A percentile compares a stretch with the other conserved stretches of the same genome.
phyloP scores from a whole-genome alignment of 257 asterid genomes.

The Gynochthodes officinalis region DNA sequence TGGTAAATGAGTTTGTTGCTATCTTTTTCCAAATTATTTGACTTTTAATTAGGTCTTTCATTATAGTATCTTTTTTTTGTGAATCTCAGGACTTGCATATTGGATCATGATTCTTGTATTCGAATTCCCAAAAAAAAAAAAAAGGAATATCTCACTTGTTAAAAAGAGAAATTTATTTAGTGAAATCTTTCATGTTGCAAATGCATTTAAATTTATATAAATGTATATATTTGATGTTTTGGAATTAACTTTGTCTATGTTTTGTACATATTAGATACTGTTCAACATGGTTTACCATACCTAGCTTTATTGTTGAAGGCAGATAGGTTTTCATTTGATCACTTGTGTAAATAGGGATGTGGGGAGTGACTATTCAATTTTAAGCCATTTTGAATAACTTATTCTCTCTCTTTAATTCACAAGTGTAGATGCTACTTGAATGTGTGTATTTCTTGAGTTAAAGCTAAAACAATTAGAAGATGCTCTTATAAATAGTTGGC shows the following conservation, averaged over 20 bases:
- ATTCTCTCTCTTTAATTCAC: conserved; percentile 8
- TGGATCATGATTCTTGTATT: not conserved
- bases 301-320: conserved; percentile 71
- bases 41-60: not conserved
- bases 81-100: not conserved
- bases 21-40: not conserved
- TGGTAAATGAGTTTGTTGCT: not conserved
- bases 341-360: conserved; percentile 69
- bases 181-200: not conserved
- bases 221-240: not conserved
- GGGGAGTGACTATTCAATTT: conserved; percentile 2
- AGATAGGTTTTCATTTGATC: conserved; percentile 70
- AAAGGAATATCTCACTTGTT: not conserved
- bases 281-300: conserved; percentile 61
- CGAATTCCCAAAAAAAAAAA: too few relatives aligned
- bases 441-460: conserved; percentile 52
- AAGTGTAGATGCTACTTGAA: not conserved
- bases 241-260: not conserved
- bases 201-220: not conserved
- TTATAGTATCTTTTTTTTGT: not conserved
- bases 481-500: conserved; percentile 74
- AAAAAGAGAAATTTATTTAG: too few relatives aligned
- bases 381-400: not conserved
- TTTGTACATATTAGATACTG: conserved; percentile 56
- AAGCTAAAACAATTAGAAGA: conserved; percentile 85